Evolutionary conservation across 2,329 filamentous ascomycete genomes (phyloP), one percentile per base, ranked within the genome.

Genomic region (Cercospora canescens): DNA sequence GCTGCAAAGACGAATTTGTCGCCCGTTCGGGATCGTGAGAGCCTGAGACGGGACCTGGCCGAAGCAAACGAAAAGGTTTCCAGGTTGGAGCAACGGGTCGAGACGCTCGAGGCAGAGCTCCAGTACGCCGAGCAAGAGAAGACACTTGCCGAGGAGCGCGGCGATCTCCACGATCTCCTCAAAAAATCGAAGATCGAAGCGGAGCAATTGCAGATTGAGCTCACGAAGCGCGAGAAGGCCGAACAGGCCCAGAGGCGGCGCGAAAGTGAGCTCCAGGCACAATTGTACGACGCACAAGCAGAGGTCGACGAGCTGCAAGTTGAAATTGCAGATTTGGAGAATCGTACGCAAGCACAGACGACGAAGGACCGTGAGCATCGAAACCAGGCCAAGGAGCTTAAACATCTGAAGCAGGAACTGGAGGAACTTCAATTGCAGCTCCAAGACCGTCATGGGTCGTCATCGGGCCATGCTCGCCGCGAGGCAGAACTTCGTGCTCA

Each of bases 151-250:
- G 85, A 85, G 63, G 86, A 88, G 73, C 84, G 86, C 50, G 82
- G 84, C 45, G 86, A 89, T 65, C 79, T 91, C 21, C 86, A 88
- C 69, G 81, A 84, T 60, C 83, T 87, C 77, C 81, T 89, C 28
- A 87, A 87, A 67, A 85, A 87, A 72, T 86, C 86, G 21, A 88
- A 90, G 76, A 81, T 87, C 30, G 78, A 80, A 61, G 75, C 76
- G 14, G 79, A 81, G 60, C 72, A 78, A 52, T 83, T 95, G n/a
- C 89, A 92, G 71, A 84, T 91, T 65, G 88, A 91, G 73, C 84
- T 95, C 30, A 83, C 85, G 6, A 87, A 91, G 73, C 88, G 91
- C 67, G 89, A 92, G 63, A 83, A 87, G 63, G 85, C 87, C 14
- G 86, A 94, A 57, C 85, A 86, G 45, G 78, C 82, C 34, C 81